Base-by-base conservation (phyloP, 305 asterid genomes). In the Fraxinus xanthoxyloides region DNA sequence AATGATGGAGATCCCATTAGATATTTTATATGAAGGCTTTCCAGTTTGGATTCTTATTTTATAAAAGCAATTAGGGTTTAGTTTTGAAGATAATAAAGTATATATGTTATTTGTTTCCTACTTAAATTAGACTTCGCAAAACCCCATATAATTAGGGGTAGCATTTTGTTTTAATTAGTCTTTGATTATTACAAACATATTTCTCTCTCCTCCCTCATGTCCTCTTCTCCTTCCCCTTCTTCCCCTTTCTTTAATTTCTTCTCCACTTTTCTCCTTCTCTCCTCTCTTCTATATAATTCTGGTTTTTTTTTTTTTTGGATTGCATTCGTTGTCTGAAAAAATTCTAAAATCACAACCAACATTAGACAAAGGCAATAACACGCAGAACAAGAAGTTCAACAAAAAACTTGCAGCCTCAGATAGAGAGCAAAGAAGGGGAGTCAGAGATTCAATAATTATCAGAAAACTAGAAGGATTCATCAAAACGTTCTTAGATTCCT, bases 381-480 rank as follows among this genome's bases (percentile, higher is more conserved):
- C 6, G 59, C 28, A 30, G 9, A 30, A 56, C 67, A 7, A 19
- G 26, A 56, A 56, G 67, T 19, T 19, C 67, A 30, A 30, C 79
- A 46, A 73, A 72, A 46, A 34, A 70, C 40, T 61, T 67, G 82
- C 15, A 78, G 81, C 43, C 46, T 76, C 32, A 73, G 5, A 17
- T 67, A 56, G 10, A n/a, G 65, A 56, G 67, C 67, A 19, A 19
- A n/a, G 12, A 19, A 56, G 67, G 10, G 67, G 10, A n/a, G 24
- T 7, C 67, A 12, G 28, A 36, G 59, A 54, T 76, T 74, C 74
- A 79, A 61, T 10, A 35, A 73, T 40, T 76, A 81, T 26, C 36
- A 81, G 43, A 36, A 77, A 83, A 73, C 19, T 38, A 79, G 38
- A 32, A 56, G 46, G 26, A 38, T 72, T 78, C 65, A 2, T 32